Evolutionary conservation across 148 eudicot species (phyloP).

Genomic region (Amaranthus cruentus): DNA sequence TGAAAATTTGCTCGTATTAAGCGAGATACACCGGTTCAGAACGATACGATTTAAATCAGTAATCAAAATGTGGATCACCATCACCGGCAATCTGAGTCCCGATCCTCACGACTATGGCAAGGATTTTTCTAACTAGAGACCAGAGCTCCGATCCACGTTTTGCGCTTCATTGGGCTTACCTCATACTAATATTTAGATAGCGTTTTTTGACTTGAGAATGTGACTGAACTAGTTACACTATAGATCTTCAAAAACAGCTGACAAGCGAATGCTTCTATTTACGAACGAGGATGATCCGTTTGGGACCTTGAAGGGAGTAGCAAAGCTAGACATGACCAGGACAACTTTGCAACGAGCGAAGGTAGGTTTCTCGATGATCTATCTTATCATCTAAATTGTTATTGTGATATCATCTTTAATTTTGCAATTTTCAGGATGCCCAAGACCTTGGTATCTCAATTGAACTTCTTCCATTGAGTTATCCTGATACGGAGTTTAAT

Average conservation of each 20-base stretch:
- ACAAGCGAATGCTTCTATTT: conserved; percentile 71
- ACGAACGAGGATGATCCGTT: conserved; percentile 98
- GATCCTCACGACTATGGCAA: no score
- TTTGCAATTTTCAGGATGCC: conserved; percentile 63
- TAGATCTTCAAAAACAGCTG: conserved; percentile 84
- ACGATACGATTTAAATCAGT: no score
- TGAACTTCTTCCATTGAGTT: conserved; percentile 79
- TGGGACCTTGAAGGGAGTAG: conserved; percentile 73
- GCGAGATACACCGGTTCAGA: no score
- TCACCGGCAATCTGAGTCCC: no score
- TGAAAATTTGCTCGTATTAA: no score
- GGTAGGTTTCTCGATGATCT: conserved; percentile 32
- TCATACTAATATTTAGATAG: conserved; percentile 2
- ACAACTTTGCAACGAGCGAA: conserved; percentile 94
- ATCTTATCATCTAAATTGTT: background rate
- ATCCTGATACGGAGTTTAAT: conserved; percentile 61
- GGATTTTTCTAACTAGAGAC: no score
- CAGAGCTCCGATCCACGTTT: no score
- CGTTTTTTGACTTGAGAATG: conserved; percentile 7
- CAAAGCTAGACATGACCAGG: conserved; percentile 82
- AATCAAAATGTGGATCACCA: no score
- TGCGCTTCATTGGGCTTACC: background rate
- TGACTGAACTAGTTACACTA: conserved; percentile 9
- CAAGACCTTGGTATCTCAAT: conserved; percentile 94
- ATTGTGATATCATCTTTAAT: background rate